These are phyloP conservation scores for Cochlearia excelsa DNA, from an alignment of 345 rosid species.

Conservation along the genomic window DNA sequence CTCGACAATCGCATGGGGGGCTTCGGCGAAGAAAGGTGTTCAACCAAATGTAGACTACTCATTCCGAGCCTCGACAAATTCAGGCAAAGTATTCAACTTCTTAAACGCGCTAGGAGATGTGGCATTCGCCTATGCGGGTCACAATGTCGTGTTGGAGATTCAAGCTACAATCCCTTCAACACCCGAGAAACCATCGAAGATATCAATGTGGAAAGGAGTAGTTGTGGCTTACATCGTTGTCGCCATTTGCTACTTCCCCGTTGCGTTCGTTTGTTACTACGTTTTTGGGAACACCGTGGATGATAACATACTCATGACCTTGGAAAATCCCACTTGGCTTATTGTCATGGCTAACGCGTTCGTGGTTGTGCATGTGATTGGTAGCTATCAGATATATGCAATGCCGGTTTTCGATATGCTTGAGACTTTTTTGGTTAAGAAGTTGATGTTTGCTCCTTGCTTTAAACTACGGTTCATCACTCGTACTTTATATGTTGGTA, in stretches of 20 bases:
- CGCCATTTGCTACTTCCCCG: constrained; percentile 81
- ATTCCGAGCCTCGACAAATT: constrained; percentile 39
- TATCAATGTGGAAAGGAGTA: constrained; percentile 85
- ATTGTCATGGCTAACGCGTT: constrained; percentile 68
- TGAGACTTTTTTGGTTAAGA: constrained; percentile 60
- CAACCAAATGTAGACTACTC: constrained; percentile 54
- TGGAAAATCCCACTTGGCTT: constrained; percentile 67
- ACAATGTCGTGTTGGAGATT: constrained; percentile 80
- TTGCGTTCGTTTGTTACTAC: constrained; percentile 61
- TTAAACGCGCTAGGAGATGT: constrained; percentile 74
- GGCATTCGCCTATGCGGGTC: constrained; percentile 83
- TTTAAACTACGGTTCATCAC: constrained; percentile 57
- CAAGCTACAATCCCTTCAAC: constrained; percentile 90
- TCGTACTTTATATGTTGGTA: constrained; percentile 69
- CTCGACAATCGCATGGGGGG: constrained; percentile 69
- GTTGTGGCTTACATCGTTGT: constrained; percentile 61
- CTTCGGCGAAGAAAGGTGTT: constrained; percentile 44
- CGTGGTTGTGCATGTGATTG: constrained; percentile 76
- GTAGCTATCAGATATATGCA: constrained; percentile 81
- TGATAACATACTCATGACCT: constrained; percentile 63
- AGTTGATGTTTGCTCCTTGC: constrained; percentile 47
- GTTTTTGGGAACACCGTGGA: constrained; percentile 56
- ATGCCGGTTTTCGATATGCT: constrained; percentile 92
- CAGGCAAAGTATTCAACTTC: constrained; percentile 49
- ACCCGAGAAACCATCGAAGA: constrained; percentile 76